A percentile compares a stretch with the other conserved stretches of the same genome.
These are phyloP conservation scores for Tricholoma hemisulphureum DNA, from an alignment of 768 basidiomycete genomes.

Conservation along the genomic window DNA sequence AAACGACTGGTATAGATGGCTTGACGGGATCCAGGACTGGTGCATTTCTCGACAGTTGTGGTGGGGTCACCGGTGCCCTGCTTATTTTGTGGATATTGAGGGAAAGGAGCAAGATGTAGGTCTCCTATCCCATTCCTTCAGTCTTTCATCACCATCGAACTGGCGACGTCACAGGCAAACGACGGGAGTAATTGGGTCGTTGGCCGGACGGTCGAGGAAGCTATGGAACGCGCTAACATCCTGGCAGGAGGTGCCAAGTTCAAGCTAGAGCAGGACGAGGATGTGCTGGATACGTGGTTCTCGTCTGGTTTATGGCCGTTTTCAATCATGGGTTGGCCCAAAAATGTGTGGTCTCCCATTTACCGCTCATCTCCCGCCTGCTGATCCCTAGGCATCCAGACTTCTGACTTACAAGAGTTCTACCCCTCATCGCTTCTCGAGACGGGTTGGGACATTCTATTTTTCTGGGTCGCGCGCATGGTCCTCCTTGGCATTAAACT, in stretches of 20 bases:
- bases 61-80: slow-evolving; percentile 98
- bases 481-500: slow-evolving; percentile 87
- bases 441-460: slow-evolving; percentile 99
- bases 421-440: slow-evolving; percentile 92
- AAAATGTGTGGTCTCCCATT: slow-evolving; percentile 55
- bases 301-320: slow-evolving; percentile 97
- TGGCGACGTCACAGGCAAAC: slow-evolving; percentile 39
- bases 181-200: slow-evolving; percentile 91
- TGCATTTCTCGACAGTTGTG: slow-evolving; percentile 98
- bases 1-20: slow-evolving; percentile 94
- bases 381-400: slow-evolving; percentile 42
- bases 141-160: not conserved
- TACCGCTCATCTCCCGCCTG: not conserved
- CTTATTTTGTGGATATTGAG: slow-evolving; percentile 87
- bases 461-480: slow-evolving; percentile 99
- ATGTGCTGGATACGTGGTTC: slow-evolving; percentile 99
- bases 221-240: slow-evolving; percentile 66
- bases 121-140: not conserved
- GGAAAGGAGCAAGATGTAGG: slow-evolving; percentile 68
- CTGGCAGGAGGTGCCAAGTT: slow-evolving; percentile 69
- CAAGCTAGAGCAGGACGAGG: slow-evolving; percentile 87
- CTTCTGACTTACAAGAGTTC: slow-evolving; percentile 72
- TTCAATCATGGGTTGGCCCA: slow-evolving; percentile 96
- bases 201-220: slow-evolving; percentile 76
- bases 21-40: slow-evolving; percentile 96